phyloP scores from a whole-genome alignment of 176 grass and related monocot species.

The Musa troglodytarum region DNA sequence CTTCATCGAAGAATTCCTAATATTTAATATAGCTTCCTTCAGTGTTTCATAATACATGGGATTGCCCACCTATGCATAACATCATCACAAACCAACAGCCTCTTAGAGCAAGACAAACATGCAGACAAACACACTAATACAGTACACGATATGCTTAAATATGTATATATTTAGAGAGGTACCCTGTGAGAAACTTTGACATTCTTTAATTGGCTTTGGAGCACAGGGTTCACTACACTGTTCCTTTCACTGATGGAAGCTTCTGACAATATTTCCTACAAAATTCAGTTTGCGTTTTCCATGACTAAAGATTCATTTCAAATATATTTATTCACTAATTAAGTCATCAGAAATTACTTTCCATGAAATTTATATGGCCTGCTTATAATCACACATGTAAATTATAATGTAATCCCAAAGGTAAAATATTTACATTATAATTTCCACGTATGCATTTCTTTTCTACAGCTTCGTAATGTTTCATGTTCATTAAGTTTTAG shows the following conservation, averaged over 20 bases:
- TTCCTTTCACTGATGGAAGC: constrained; percentile 64
- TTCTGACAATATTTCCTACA: constrained; percentile 94
- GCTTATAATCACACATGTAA: background rate
- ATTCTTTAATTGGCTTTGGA: constrained; percentile 76
- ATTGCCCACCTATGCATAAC: constrained; percentile 61
- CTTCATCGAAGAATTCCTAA: constrained; percentile 38
- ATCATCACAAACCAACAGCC: constrained; percentile 12
- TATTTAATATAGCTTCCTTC: constrained; percentile 67
- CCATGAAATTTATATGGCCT: background rate
- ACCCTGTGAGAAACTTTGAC: constrained; percentile 73
- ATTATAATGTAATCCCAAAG: background rate
- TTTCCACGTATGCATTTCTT: too few species aligned
- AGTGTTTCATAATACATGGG: constrained; percentile 82
- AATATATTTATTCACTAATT: background rate
- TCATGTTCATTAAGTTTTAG: too few species aligned
- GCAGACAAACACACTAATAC: background rate
- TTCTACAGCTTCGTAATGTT: too few species aligned
- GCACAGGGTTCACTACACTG: constrained; percentile 47
- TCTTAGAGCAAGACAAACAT: background rate
- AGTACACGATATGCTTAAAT: background rate
- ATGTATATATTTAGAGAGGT: constrained; percentile 19
- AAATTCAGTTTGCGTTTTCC: background rate
- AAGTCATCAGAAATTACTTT: background rate
- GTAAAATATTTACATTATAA: background rate
- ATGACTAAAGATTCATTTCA: background rate